Evolutionary conservation across 305 asterid genomes (phyloP), one percentile per base, ranked within the genome.

Genomic region (Solanum hybrid): DNA sequence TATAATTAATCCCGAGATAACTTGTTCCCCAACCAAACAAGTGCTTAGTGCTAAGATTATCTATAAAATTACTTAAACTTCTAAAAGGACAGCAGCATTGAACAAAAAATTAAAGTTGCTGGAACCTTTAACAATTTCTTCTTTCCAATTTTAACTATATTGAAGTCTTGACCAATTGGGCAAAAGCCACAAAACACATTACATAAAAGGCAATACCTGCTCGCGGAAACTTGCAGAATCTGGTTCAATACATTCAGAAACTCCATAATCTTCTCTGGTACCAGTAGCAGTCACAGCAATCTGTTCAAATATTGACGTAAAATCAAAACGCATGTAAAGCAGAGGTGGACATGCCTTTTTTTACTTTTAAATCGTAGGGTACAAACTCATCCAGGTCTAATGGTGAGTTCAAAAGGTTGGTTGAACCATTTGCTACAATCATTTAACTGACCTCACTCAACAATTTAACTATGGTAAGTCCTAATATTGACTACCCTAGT

Each of bases 201-300:
- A 34, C 51, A 61, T 79, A 88, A 38, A 22, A 70, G 88, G 88
- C 95, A 26, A 57, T 89, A 93, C 99, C 98, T 97, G 97, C 83
- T 95, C 98, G 10, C 92, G 94, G 90, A 98, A 95, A 88, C 94
- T 96, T 91, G 95, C 94, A 89, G 97, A 94, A 91, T 97, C 99
- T 73, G 98, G 90, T 89, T 98, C 99, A 85, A 92, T 90, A 73
- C 91, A 83, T 85, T 96, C 99, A 32, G 93, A 61, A 14, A 91
- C 90, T 85, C 41, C 89, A 86, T 90, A 90, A 73, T 96, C 98
- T 89, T 97, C 99, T 93, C 94, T 92, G 90, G 89, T 91, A 87
- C 94, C 91, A 80, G 93, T 95, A 90, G 98, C 85, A 87, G 92
- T 89, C 87, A 91, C 95, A 87, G 93, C 73, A 34, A 90, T 93